Evolutionary conservation across 441 rosid genomes (phyloP).

Genomic region (Populus tomentosa): DNA sequence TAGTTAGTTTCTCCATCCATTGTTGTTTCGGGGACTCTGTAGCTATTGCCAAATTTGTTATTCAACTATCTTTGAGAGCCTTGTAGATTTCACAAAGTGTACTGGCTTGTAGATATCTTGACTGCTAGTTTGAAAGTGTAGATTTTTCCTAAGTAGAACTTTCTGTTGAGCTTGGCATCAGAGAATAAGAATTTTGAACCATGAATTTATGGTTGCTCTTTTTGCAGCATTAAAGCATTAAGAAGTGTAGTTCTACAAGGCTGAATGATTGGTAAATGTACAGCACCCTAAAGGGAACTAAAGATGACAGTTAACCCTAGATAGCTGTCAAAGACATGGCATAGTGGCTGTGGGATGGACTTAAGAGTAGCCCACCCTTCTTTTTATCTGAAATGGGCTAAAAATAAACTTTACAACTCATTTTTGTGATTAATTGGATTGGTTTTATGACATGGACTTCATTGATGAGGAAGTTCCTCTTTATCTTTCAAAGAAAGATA

Average conservation of each 20-base stretch:
- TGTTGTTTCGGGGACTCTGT: background rate
- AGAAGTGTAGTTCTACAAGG: background rate
- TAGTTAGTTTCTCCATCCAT: background rate
- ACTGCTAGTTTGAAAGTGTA: background rate
- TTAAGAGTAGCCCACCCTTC: background rate
- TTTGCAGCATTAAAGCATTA: background rate
- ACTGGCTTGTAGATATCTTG: background rate
- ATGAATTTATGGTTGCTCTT: background rate
- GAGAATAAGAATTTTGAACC: background rate
- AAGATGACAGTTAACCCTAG: background rate
- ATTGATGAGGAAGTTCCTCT: background rate
- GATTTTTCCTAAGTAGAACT: background rate
- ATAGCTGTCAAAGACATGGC: background rate
- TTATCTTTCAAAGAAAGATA: background rate
- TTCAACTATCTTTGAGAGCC: background rate
- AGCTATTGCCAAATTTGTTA: background rate
- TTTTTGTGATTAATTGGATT: background rate
- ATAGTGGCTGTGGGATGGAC: background rate
- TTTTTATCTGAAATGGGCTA: background rate
- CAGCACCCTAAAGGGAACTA: background rate
- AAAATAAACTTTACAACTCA: background rate
- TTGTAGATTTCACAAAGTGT: background rate
- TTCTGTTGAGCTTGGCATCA: background rate
- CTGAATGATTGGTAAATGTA: conserved; percentile 1
- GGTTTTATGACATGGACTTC: background rate